Percentiles rank a stretch among this genome's conserved stretches.
These are phyloP conservation scores for Fusarium sp. DNA, from an alignment of 2,329 filamentous ascomycete genomes.

Conservation along the genomic window DNA sequence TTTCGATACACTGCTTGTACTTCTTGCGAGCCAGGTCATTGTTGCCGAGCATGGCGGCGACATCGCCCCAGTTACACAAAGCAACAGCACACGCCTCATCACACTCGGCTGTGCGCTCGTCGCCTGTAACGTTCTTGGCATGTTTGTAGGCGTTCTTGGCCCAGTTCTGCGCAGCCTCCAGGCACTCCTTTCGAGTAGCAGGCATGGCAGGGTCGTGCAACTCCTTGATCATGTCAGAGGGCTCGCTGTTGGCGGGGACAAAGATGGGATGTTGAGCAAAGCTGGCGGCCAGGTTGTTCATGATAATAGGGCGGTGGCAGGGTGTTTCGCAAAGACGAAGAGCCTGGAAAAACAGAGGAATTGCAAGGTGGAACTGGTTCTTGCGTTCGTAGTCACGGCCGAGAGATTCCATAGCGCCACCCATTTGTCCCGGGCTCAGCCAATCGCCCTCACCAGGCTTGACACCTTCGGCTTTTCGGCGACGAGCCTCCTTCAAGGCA, in stretches of 20 bases:
- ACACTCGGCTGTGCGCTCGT: constrained; percentile 79
- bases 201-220: constrained; percentile 48
- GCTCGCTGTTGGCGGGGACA: constrained; percentile 43
- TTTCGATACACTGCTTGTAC: constrained; percentile 74
- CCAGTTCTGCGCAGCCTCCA: constrained; percentile 81
- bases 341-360: constrained; percentile 88
- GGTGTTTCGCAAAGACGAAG: constrained; percentile 72
- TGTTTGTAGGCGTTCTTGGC: constrained; percentile 79
- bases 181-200: constrained; percentile 67
- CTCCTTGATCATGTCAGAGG: constrained; percentile 46
- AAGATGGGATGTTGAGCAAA: constrained; percentile 74
- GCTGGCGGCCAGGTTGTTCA: constrained; percentile 83
- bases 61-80: constrained; percentile 86
- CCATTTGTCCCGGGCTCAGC: constrained; percentile 77
- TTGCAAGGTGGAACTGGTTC: constrained; percentile 81
- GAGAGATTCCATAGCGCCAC: constrained; percentile 79
- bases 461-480: constrained; percentile 73
- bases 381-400: constrained; percentile 80
- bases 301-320: constrained; percentile 85
- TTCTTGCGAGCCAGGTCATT: constrained; percentile 71
- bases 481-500: constrained; percentile 76
- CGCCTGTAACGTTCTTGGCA: constrained; percentile 71
- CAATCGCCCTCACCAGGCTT: constrained; percentile 77
- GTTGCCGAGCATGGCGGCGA: constrained; percentile 80
- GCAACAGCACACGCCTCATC: constrained; percentile 85